A percentile compares a stretch with the other conserved stretches of the same genome.
Conservation (phyloP, 2,329 filamentous ascomycete genomes). For the Helicocarpus griseus region DNA sequence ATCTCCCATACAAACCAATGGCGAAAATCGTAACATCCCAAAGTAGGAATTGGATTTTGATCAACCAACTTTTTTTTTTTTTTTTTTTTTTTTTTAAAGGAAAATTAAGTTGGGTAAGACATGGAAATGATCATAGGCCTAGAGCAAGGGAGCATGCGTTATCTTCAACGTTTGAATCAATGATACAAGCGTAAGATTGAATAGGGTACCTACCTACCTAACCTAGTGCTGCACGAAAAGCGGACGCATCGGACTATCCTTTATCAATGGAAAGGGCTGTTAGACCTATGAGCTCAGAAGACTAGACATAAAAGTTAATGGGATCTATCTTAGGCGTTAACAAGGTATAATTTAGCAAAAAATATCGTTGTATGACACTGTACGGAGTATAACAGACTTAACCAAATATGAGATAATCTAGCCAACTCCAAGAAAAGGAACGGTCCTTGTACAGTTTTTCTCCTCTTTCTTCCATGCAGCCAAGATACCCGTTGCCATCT, state of each 20-base stretch:
- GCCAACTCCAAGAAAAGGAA: background rate
- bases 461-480: background rate
- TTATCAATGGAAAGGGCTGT: background rate
- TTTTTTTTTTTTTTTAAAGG: too few species aligned
- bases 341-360: too few species aligned
- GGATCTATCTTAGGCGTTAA: too few species aligned
- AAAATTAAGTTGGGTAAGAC: background rate
- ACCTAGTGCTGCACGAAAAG: background rate
- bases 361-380: too few species aligned
- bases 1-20: too few species aligned
- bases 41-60: too few species aligned
- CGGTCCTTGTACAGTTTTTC: background rate
- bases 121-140: background rate
- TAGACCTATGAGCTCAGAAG: background rate
- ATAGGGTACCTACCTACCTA: background rate
- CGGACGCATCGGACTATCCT: background rate
- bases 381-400: background rate
- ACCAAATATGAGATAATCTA: too few species aligned
- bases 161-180: background rate
- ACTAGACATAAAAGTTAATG: too few species aligned
- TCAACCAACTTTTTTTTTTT: too few species aligned
- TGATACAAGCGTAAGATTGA: background rate
- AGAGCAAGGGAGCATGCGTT: background rate
- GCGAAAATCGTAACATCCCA: too few species aligned
- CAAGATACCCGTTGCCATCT: background rate